A percentile compares a stretch with the other conserved stretches of the same genome.
phyloP scores from a whole-genome alignment of 257 asterid genomes.

The Fraxinus pennsylvanica region DNA sequence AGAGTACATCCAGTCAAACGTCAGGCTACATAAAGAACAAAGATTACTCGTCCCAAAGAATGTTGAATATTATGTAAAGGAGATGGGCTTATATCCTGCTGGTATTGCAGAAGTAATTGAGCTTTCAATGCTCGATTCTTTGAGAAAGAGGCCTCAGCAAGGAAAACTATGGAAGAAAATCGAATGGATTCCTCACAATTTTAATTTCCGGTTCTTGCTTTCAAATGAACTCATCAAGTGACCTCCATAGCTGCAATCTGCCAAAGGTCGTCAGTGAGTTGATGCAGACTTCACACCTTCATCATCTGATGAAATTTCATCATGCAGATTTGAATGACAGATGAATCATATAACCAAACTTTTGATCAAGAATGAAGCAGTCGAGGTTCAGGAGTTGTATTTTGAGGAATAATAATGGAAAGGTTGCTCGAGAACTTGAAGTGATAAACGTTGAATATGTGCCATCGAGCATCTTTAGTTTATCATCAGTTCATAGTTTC shows the following conservation, averaged over 20 bases:
- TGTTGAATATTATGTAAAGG: constrained; percentile 66
- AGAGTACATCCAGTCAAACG: constrained; percentile 70
- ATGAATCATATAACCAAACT: constrained; percentile 36
- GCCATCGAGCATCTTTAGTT: background rate
- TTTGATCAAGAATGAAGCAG: background rate
- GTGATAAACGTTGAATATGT: background rate
- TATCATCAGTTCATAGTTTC: constrained; percentile 3
- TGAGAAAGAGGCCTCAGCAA: constrained; percentile 34
- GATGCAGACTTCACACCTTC: background rate
- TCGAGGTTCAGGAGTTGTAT: background rate
- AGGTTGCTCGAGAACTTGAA: background rate
- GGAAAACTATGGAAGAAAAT: constrained; percentile 61
- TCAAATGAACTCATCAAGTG: constrained; percentile 51
- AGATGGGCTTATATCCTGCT: constrained; percentile 47
- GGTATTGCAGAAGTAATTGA: constrained; percentile 54
- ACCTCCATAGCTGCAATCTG: background rate
- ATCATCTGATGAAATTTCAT: background rate
- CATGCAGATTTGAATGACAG: constrained; percentile 35
- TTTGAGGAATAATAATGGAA: background rate
- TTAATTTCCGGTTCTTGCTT: constrained; percentile 62
- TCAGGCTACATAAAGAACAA: constrained; percentile 59
- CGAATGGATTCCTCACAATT: constrained; percentile 68
- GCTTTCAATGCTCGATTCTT: constrained; percentile 46
- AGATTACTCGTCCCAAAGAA: constrained; percentile 69
- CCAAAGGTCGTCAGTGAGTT: background rate